phyloP scores from a whole-genome alignment of 2,329 filamentous ascomycete species.

The Zalaria obscura region DNA sequence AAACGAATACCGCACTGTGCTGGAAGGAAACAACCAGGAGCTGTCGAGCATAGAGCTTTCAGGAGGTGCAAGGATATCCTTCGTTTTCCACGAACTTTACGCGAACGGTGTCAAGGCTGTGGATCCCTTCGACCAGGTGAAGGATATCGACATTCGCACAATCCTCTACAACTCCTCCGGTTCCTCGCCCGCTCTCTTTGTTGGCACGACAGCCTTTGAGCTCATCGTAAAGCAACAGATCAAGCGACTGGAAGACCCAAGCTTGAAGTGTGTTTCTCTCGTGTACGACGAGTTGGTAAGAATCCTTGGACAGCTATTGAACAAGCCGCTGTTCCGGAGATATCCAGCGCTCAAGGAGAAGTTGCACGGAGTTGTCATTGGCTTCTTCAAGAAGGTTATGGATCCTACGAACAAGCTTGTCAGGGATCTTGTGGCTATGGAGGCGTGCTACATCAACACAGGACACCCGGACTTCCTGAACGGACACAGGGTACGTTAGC shows the following conservation, averaged over 20 bases:
- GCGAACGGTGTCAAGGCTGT: conserved; percentile 95
- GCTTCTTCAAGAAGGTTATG: conserved; percentile 97
- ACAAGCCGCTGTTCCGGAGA: conserved; percentile 78
- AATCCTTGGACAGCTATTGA: conserved; percentile 78
- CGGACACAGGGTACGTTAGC: conserved; percentile 58
- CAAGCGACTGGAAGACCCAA: conserved; percentile 88
- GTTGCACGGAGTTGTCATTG: conserved; percentile 81
- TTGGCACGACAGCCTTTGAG: conserved; percentile 96
- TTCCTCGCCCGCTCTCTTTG: conserved; percentile 89
- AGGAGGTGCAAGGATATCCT: conserved; percentile 93
- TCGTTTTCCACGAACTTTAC: conserved; percentile 98
- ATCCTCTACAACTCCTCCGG: conserved; percentile 99
- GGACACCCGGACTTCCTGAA: conserved; percentile 97
- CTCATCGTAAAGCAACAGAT: conserved; percentile 98
- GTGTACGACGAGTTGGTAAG: conserved; percentile 96
- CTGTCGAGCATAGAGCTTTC: conserved; percentile 89
- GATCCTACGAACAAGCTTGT: conserved; percentile 97
- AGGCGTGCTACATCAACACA: conserved; percentile 95
- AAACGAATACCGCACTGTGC: conserved; percentile 89
- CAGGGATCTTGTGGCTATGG: conserved; percentile 84
- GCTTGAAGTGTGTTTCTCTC: conserved; percentile 89
- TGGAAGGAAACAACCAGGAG: conserved; percentile 95
- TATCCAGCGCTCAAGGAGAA: conserved; percentile 96
- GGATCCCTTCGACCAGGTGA: conserved; percentile 93
- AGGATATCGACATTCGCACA: conserved; percentile 93